These are phyloP conservation scores for Blastomyces parvus DNA, from an alignment of 2,329 filamentous ascomycete species.

Conservation along the genomic window DNA sequence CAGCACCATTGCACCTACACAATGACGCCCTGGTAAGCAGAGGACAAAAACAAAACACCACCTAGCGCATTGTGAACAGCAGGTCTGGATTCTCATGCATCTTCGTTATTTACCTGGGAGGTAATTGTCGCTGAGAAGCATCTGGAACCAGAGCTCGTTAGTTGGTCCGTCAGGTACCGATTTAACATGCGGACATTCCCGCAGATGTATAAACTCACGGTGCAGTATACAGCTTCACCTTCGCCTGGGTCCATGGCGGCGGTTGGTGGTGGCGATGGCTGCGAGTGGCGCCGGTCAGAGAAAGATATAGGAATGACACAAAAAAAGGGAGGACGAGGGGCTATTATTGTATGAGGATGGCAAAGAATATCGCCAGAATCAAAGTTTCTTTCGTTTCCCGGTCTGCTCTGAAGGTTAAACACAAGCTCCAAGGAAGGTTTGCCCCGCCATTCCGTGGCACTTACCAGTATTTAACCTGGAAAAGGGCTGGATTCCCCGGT, in stretches of 20 bases:
- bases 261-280: background rate
- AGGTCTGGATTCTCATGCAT: background rate
- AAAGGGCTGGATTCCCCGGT: background rate
- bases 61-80: conserved; percentile 15
- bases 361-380: background rate
- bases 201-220: conserved; percentile 37
- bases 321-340: background rate
- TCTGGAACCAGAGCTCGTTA: conserved; percentile 42
- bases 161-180: background rate
- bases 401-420: background rate
- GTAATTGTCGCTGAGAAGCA: conserved; percentile 85
- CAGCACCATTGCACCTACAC: conserved; percentile 75
- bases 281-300: background rate
- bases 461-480: background rate
- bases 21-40: conserved; percentile 11
- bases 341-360: too few relatives aligned
- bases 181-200: background rate
- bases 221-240: conserved; percentile 56
- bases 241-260: conserved; percentile 37
- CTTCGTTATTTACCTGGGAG: conserved; percentile 60
- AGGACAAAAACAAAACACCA: background rate
- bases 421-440: background rate
- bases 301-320: background rate
- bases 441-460: background rate
- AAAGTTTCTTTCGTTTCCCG: background rate